Base-by-base conservation (phyloP, 2,329 filamentous ascomycete species). In the Biscogniauxia marginata region DNA sequence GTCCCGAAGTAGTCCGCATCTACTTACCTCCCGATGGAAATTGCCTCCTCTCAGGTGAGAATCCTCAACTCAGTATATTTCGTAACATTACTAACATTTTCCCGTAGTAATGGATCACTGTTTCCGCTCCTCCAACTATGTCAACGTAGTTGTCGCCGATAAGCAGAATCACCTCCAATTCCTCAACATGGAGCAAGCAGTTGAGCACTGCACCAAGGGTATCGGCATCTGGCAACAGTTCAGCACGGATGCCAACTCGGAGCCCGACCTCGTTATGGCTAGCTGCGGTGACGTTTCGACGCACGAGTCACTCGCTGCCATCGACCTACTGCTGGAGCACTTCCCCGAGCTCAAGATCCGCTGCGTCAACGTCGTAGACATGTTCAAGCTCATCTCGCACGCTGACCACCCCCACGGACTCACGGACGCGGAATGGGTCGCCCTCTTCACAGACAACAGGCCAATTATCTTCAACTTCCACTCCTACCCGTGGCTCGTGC, bases 401-500 rank as follows among this genome's bases (percentile, higher is more conserved):
- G 76, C 73, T 19, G 84, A 91, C 65, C 89, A 93, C 70, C 86
- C 89, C 0, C 89, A 93, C 73, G 89, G 89, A 44, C 78, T 92
- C 55, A 80, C 78, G 0, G 84, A 90, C 63, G 61, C 65, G 18
- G 86, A 91, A 68, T 93, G 86, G 83, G 73, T 73, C 13, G 78
- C 86, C 43, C 75, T 91, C 62, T 93, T 93, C 78, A 92, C 89
- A 0, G 78, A 80, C 16, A 77, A 91, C 75, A 86, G 80, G 62
- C 89, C 89, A 20, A 78, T 91, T 69, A 85, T 92, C 68, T 92
- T 93, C 79, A 92, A 91, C 77, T 93, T 92, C 83, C 89, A 93
- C 76, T 88, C 84, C 25, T 92, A 93, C 75, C 89, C 89, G 7
- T 92, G 87, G 87, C 79, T 93, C 66, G 83, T 93, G 51, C 89